phyloP scores from a whole-genome alignment of 2,329 filamentous ascomycete species.

The Sordariomycetes sp. region DNA sequence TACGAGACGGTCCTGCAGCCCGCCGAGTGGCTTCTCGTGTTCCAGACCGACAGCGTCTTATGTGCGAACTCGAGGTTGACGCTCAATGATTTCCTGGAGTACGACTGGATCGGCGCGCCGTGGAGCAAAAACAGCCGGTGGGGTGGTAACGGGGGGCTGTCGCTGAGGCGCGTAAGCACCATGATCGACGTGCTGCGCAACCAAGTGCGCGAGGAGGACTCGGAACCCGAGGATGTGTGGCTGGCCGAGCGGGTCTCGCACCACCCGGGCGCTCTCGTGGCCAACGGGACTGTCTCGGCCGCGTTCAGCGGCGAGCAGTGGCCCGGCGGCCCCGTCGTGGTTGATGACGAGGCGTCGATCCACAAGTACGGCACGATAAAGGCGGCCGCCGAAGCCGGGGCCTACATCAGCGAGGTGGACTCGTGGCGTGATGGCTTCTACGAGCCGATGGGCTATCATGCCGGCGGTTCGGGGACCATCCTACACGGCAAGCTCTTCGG shows the following conservation, averaged over 20 bases:
- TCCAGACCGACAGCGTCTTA: slow-evolving; percentile 44
- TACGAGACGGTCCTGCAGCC: slow-evolving; percentile 37
- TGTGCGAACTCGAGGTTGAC: slow-evolving; percentile 38
- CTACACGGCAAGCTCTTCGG: slow-evolving; percentile 38
- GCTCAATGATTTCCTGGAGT: slow-evolving; percentile 38
- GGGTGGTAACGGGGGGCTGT: slow-evolving; percentile 42
- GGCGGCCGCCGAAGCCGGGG: slow-evolving; percentile 17
- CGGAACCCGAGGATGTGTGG: slow-evolving; percentile 46
- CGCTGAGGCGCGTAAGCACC: slow-evolving; percentile 38
- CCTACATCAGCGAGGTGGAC: slow-evolving; percentile 30
- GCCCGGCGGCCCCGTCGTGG: slow-evolving; percentile 15
- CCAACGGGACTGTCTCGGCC: slow-evolving; percentile 37
- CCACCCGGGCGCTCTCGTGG: slow-evolving; percentile 33
- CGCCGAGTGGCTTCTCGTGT: slow-evolving; percentile 43
- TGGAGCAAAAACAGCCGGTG: slow-evolving; percentile 30
- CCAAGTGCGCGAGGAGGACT: slow-evolving; percentile 29
- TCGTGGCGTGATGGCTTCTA: slow-evolving; percentile 41
- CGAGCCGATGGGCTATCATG: slow-evolving; percentile 50
- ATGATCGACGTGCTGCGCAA: slow-evolving; percentile 40
- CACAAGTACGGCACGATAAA: slow-evolving; percentile 13
- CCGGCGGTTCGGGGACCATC: slow-evolving; percentile 33
- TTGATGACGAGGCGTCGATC: slow-evolving; percentile 11
- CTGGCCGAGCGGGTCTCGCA: slow-evolving; percentile 39
- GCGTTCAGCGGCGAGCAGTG: slow-evolving; percentile 40
- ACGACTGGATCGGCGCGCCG: slow-evolving; percentile 43